Base-by-base conservation (phyloP, 192 early-diverging fungal species). In the Podila minutissima region DNA sequence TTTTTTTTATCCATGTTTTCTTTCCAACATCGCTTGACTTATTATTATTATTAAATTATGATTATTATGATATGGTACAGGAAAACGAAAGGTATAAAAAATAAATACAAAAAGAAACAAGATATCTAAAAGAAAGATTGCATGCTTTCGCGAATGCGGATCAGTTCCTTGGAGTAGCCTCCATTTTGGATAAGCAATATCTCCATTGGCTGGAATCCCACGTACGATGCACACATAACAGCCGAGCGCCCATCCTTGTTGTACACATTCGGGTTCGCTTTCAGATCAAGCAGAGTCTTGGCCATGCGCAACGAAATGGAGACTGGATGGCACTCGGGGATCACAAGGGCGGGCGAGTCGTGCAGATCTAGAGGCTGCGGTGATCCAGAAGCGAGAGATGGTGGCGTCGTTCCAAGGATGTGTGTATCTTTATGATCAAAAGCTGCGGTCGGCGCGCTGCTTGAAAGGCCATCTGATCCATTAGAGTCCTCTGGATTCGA, bases 151-250 rank as follows among this genome's bases (percentile, higher is more conserved):
- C 75, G 69, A 22, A 78, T 78, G 20, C 75, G 64, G 53, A 78
- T 67, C 57, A 78, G 20, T 46, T 78, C 75, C 35, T 78, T 78
- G 3, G 69, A 78, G 17, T 72, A 64, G 7, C 75, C 75, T 26
- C 75, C 69, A 26, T 68, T 64, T 31, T 67, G 69, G 49, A 78
- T 64, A 35, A 78, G 38, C 49, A 78, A 41, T 0, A 60, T 31
- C 65, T 78, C 75, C 75, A 78, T 78, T 0, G 69, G 75, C 17
- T 67, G 69, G 53, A 78, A 78, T 13, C 75, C 75, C 70, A 67
- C 64, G 55, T 41, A 72, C 20, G 75, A 78, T 29, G 75, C 75
- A 68, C 75, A 78, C 5, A 78, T 58, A 0, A 72, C 70, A 3
- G 75, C 69, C 13, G 75, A 78, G 20, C 75, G 69, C 22, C 75